Evolutionary conservation across 2,329 filamentous ascomycete species (phyloP).

Genomic region (Hypoxylon sp.): DNA sequence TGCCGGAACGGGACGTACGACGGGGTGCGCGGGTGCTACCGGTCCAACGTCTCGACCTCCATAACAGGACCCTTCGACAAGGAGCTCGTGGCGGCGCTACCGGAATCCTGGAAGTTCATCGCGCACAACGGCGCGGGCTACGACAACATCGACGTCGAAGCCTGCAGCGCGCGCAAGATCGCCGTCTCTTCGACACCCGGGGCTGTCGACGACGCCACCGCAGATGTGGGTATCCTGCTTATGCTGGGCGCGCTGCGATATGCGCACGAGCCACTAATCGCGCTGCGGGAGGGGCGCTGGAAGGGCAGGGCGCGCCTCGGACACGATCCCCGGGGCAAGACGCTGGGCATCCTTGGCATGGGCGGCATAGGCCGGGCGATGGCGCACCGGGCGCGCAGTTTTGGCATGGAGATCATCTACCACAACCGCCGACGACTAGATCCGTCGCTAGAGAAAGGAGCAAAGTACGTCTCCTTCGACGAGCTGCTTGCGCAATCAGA

Average conservation of each 20-base stretch:
- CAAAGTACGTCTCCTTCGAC: slow-evolving; percentile 68
- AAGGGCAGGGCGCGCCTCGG: slow-evolving; percentile 61
- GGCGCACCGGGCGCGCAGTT: slow-evolving; percentile 61
- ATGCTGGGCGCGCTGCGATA: slow-evolving; percentile 65
- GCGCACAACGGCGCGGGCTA: slow-evolving; percentile 70
- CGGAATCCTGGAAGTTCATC: slow-evolving; percentile 60
- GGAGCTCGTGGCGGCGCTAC: slow-evolving; percentile 60
- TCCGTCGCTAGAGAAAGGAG: slow-evolving; percentile 54
- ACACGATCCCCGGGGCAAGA: slow-evolving; percentile 65
- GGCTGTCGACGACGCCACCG: slow-evolving; percentile 62
- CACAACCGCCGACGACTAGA: slow-evolving; percentile 62
- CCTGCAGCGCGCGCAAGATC: slow-evolving; percentile 57
- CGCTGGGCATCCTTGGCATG: slow-evolving; percentile 69
- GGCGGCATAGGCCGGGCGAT: slow-evolving; percentile 68
- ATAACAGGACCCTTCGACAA: slow-evolving; percentile 56
- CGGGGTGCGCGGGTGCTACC: slow-evolving; percentile 47
- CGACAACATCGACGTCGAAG: slow-evolving; percentile 69
- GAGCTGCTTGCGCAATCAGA: slow-evolving; percentile 65
- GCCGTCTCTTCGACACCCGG: slow-evolving; percentile 51
- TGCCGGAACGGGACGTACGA: slow-evolving; percentile 45
- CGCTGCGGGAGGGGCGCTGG: slow-evolving; percentile 59
- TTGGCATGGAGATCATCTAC: slow-evolving; percentile 70
- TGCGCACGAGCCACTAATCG: slow-evolving; percentile 59
- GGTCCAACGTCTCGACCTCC: slow-evolving; percentile 45
- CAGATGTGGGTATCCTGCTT: slow-evolving; percentile 62